Conservation (phyloP, 2,329 filamentous ascomycete genomes). For the Metarhizium robertsii region DNA sequence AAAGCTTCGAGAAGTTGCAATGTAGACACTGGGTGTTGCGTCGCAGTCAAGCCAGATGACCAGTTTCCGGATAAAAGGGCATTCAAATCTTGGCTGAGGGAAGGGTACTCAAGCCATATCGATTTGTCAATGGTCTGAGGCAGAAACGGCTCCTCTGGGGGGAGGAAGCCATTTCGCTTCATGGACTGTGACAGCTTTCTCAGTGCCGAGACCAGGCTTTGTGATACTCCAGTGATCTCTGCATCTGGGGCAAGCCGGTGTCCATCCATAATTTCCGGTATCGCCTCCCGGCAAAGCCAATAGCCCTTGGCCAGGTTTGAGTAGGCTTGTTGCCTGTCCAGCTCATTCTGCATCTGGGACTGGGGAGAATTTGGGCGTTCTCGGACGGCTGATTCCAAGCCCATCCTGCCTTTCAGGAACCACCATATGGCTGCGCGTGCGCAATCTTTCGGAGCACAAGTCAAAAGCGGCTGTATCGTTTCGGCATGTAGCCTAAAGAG, state of each 20-base stretch:
- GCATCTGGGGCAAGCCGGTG: slow-evolving; percentile 31
- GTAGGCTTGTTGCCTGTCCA: slow-evolving; percentile 65
- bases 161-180: slow-evolving; percentile 72
- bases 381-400: slow-evolving; percentile 63
- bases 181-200: slow-evolving; percentile 72
- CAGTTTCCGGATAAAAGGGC: slow-evolving; percentile 58
- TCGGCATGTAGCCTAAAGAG: slow-evolving; percentile 74
- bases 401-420: slow-evolving; percentile 74
- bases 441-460: slow-evolving; percentile 57
- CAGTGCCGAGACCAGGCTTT: slow-evolving; percentile 53
- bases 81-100: slow-evolving; percentile 61
- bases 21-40: slow-evolving; percentile 34
- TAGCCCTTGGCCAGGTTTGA: slow-evolving; percentile 77
- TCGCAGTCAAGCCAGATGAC: slow-evolving; percentile 38
- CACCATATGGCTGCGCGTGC: slow-evolving; percentile 74
- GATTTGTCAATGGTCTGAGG: slow-evolving; percentile 70
- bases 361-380: slow-evolving; percentile 45
- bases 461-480: slow-evolving; percentile 54
- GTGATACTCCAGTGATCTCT: slow-evolving; percentile 44
- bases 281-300: slow-evolving; percentile 60
- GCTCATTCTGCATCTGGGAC: slow-evolving; percentile 42
- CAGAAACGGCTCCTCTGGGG: slow-evolving; percentile 58
- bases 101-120: slow-evolving; percentile 74
- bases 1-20: slow-evolving; percentile 57
- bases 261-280: slow-evolving; percentile 38